phyloP scores from a whole-genome alignment of 2,329 filamentous ascomycete genomes.

The Phyllosticta citrichinensis region DNA sequence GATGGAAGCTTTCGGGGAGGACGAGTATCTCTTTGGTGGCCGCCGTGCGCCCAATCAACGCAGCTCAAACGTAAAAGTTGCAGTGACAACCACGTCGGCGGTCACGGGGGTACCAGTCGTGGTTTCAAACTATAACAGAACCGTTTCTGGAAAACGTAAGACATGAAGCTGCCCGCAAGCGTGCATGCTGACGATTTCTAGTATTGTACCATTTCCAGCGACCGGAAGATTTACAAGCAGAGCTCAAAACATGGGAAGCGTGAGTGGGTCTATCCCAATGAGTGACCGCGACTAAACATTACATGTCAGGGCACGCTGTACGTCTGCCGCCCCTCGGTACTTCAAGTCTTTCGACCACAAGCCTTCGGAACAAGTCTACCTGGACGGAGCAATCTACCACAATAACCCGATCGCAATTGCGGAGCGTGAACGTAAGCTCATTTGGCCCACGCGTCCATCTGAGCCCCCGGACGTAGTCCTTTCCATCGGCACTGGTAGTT shows the following conservation, averaged over 20 bases:
- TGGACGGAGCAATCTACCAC: constrained; percentile 41
- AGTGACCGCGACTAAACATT: neutral
- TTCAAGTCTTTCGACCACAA: constrained; percentile 44
- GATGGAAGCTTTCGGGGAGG: constrained; percentile 24
- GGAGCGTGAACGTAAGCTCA: constrained; percentile 36
- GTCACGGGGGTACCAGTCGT: constrained; percentile 32
- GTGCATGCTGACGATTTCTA: constrained; percentile 7
- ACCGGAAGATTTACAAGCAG: constrained; percentile 27
- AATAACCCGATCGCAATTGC: constrained; percentile 44
- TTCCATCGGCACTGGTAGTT: constrained; percentile 18
- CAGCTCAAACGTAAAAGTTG: constrained; percentile 25
- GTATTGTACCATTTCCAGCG: constrained; percentile 31
- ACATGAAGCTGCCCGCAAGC: neutral
- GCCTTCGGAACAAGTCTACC: constrained; percentile 36
- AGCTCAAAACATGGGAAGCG: constrained; percentile 43
- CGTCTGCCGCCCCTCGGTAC: constrained; percentile 39
- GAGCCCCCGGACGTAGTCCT: constrained; percentile 24
- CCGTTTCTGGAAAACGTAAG: constrained; percentile 24
- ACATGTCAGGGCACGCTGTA: constrained; percentile 31
- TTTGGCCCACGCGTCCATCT: constrained; percentile 18
- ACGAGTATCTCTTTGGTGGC: constrained; percentile 29
- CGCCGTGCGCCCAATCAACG: constrained; percentile 10
- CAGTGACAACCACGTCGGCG: constrained; percentile 33
- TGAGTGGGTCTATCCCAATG: neutral
- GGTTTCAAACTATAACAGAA: constrained; percentile 37